phyloP scores from a whole-genome alignment of 2,329 filamentous ascomycete species.

The Colletotrichum sp. region DNA sequence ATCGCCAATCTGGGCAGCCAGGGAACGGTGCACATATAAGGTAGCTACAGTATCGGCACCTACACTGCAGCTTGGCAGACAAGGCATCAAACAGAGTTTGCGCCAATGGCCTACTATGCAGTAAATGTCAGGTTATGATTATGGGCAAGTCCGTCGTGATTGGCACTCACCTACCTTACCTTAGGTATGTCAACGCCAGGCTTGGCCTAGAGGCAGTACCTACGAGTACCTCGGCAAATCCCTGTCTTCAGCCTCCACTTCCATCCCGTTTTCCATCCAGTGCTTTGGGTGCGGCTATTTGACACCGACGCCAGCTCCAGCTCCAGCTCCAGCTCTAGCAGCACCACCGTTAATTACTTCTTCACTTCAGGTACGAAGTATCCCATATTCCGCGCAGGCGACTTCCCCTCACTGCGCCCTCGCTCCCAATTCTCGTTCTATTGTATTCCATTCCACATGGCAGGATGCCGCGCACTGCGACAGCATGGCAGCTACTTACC shows the following conservation, averaged over 20 bases:
- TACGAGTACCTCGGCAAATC: neutral
- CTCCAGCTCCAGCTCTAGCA: neutral
- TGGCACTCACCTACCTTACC: neutral
- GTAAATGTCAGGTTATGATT: neutral
- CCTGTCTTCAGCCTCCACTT: constrained; percentile 16
- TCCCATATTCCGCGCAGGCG: neutral
- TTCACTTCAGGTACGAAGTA: neutral
- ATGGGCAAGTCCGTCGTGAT: neutral
- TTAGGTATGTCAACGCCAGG: neutral
- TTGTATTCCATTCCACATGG: neutral
- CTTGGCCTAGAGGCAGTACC: neutral
- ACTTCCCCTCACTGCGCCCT: neutral
- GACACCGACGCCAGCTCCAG: neutral
- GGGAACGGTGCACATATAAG: neutral
- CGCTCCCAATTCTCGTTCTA: neutral
- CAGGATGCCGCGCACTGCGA: neutral
- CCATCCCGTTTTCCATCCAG: constrained; percentile 9
- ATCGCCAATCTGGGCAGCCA: neutral
- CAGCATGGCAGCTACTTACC: neutral
- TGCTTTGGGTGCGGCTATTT: constrained; percentile 11
- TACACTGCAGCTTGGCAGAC: neutral
- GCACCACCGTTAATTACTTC: neutral
- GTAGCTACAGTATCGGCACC: neutral
- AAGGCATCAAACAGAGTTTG: neutral
- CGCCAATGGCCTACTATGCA: neutral